These are phyloP conservation scores for Yamadazyma sp. DNA, from an alignment of 1,139 yeast species.

Conservation along the genomic window DNA sequence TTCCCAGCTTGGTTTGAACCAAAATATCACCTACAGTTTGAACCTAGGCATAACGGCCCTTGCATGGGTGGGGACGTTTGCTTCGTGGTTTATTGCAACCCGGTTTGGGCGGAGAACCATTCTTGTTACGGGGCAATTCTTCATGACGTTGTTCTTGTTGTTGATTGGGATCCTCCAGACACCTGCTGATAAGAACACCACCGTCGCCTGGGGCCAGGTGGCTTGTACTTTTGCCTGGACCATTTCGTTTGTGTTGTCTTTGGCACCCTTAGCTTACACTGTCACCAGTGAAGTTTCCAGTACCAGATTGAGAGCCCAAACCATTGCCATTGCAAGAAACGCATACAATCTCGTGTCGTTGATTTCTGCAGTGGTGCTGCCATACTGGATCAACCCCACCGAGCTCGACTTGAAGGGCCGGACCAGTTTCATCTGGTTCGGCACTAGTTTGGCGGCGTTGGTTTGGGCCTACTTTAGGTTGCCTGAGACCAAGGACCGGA, in stretches of 20 bases:
- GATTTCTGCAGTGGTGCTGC: constrained; percentile 43
- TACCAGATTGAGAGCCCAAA: constrained; percentile 51
- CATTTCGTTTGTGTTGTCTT: constrained; percentile 45
- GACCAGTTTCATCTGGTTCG: constrained; percentile 58
- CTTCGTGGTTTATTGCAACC: constrained; percentile 20
- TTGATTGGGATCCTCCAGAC: constrained; percentile 14
- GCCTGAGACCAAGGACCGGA: constrained; percentile 58
- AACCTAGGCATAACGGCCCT: constrained; percentile 24
- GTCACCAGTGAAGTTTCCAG: constrained; percentile 57
- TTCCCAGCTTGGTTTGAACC: constrained; percentile 31
- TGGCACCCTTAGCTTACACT: constrained; percentile 60
- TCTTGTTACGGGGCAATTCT: constrained; percentile 19
- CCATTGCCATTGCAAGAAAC: constrained; percentile 56
- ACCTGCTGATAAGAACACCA: constrained; percentile 18
- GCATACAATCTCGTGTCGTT: constrained; percentile 44
- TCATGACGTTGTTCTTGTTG: constrained; percentile 26
- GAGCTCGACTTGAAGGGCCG: constrained; percentile 60
- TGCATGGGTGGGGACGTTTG: constrained; percentile 20
- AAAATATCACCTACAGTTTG: constrained; percentile 25
- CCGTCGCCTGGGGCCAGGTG: constrained; percentile 22
- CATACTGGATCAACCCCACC: constrained; percentile 58
- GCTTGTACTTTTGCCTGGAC: constrained; percentile 34
- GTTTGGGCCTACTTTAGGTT: constrained; percentile 52
- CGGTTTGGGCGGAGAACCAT: constrained; percentile 22
- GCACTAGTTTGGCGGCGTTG: constrained; percentile 35